These are phyloP conservation scores for Hirschioporus abietinus DNA, from an alignment of 768 basidiomycete genomes.

Conservation along the genomic window DNA sequence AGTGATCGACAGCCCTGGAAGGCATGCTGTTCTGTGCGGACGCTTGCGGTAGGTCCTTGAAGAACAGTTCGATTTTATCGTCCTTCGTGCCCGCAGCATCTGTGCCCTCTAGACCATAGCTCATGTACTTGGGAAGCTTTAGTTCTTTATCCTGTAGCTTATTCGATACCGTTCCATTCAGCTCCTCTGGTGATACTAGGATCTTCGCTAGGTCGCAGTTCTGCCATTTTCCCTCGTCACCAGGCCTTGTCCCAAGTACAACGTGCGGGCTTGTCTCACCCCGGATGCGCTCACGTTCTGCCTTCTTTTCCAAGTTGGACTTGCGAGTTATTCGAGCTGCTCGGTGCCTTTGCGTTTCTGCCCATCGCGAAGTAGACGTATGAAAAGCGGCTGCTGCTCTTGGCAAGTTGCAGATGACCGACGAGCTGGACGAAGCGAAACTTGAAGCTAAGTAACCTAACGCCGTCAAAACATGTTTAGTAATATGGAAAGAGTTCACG, in stretches of 20 bases:
- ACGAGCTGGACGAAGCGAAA: constrained; percentile 34
- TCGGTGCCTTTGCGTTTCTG: constrained; percentile 28
- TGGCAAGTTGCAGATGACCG: constrained; percentile 28
- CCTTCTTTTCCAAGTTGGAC: constrained; percentile 41
- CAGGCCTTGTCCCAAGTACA: constrained; percentile 66
- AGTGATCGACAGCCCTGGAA: constrained; percentile 4
- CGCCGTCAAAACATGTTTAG: background rate
- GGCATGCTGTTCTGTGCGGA: constrained; percentile 29
- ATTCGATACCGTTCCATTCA: constrained; percentile 18
- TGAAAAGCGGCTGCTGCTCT: constrained; percentile 43
- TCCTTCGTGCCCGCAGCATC: constrained; percentile 14
- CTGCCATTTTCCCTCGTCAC: constrained; percentile 63
- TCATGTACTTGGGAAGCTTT: constrained; percentile 45
- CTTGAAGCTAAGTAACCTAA: background rate
- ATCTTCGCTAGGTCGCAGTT: constrained; percentile 59
- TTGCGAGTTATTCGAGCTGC: constrained; percentile 34
- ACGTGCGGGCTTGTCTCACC: constrained; percentile 51
- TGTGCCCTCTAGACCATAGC: constrained; percentile 55
- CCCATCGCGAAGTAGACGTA: constrained; percentile 19
- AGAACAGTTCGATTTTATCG: constrained; percentile 54
- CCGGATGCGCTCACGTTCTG: constrained; percentile 32
- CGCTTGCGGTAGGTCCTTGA: constrained; percentile 58
- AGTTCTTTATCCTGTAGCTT: constrained; percentile 19
- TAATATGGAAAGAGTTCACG: too few relatives aligned
- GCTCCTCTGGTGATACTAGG: constrained; percentile 51